These are phyloP conservation scores for Dendrobium catenatum DNA, from an alignment of 106 monocot species.

Conservation along the genomic window DNA sequence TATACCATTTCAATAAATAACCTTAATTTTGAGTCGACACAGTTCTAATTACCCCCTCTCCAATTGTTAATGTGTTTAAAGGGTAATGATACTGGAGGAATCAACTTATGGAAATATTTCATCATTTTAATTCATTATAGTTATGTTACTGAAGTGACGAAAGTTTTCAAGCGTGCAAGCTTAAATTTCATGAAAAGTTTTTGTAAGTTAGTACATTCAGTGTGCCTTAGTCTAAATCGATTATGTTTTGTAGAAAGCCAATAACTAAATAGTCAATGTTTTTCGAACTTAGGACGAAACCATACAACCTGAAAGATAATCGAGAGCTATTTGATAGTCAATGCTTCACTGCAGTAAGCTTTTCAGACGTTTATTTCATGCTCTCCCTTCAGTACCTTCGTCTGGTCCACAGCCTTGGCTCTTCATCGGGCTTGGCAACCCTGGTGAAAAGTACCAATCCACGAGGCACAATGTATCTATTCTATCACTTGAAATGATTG, in stretches of 20 bases:
- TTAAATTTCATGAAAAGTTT: neutral
- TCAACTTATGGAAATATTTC: neutral
- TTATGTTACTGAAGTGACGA: neutral
- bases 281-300: neutral
- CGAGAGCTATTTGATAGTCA: neutral
- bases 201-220: neutral
- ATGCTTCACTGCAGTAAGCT: conserved; percentile 2
- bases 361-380: neutral
- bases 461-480: conserved; percentile 79
- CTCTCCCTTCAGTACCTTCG: neutral
- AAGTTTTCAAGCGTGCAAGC: neutral
- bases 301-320: neutral
- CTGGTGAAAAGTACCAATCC: conserved; percentile 76
- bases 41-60: no score
- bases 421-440: conserved; percentile 90
- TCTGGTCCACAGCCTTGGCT: conserved; percentile 53
- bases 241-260: neutral
- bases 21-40: no score
- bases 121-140: neutral
- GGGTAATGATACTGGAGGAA: neutral
- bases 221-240: neutral
- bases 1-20: no score
- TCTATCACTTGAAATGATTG: neutral
- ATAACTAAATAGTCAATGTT: neutral
- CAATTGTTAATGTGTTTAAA: neutral